phyloP scores from a whole-genome alignment of 805 yeast genomes.

The Blastobotrys terrestris region DNA sequence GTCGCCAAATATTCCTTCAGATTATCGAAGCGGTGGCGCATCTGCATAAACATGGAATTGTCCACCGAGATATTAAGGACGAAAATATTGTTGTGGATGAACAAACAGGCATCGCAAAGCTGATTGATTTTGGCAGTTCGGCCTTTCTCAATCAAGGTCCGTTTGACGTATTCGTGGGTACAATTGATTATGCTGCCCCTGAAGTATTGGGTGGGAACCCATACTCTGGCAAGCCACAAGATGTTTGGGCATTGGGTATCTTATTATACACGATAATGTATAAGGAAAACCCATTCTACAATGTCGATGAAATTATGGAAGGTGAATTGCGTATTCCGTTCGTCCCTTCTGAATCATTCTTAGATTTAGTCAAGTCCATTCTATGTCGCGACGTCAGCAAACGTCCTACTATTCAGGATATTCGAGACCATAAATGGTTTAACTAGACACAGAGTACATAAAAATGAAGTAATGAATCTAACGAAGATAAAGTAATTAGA shows the following conservation, averaged over 20 bases:
- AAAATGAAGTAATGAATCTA: background rate
- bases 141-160: conserved; percentile 89
- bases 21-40: conserved; percentile 73
- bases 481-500: background rate
- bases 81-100: conserved; percentile 88
- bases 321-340: conserved; percentile 73
- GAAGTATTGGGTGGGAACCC: conserved; percentile 86
- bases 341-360: conserved; percentile 53
- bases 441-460: too few species aligned
- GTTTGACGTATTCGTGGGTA: conserved; percentile 95
- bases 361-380: conserved; percentile 55
- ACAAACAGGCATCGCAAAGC: conserved; percentile 61
- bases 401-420: conserved; percentile 71
- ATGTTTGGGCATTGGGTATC: conserved; percentile 95
- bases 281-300: conserved; percentile 93
- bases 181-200: conserved; percentile 96
- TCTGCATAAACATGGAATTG: conserved; percentile 78
- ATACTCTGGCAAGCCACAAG: conserved; percentile 91
- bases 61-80: conserved; percentile 92
- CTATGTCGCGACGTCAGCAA: conserved; percentile 58
- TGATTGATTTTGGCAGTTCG: conserved; percentile 94
- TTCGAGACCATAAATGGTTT: conserved; percentile 69
- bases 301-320: conserved; percentile 91
- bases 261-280: conserved; percentile 81
- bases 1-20: conserved; percentile 72